phyloP scores from a whole-genome alignment of 495 filamentous ascomycete genomes.

The Talaromyces thailandensis region DNA sequence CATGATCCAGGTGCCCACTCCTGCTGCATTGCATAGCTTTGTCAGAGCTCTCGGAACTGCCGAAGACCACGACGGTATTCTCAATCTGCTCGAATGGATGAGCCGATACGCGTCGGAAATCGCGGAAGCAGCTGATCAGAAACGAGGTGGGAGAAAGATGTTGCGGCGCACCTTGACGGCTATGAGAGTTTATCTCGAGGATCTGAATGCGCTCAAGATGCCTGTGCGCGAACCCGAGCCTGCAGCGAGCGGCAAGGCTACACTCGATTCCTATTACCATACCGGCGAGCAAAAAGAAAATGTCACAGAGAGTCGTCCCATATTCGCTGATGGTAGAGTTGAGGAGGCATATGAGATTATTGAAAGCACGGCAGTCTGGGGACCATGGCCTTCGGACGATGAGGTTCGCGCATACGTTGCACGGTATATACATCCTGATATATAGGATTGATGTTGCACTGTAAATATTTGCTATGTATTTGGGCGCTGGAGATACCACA shows the following conservation, averaged over 20 bases:
- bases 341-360: slow-evolving; percentile 36
- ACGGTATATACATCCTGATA: slow-evolving; percentile 7
- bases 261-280: background rate
- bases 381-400: slow-evolving; percentile 43
- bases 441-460: background rate
- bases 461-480: slow-evolving; percentile 3
- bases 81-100: slow-evolving; percentile 48
- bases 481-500: background rate
- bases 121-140: slow-evolving; percentile 28
- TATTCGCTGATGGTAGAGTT: slow-evolving; percentile 18
- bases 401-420: slow-evolving; percentile 40
- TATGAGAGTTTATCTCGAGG: slow-evolving; percentile 44
- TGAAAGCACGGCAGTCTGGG: slow-evolving; percentile 36
- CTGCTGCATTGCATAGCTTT: slow-evolving; percentile 42
- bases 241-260: background rate
- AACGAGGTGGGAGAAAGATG: slow-evolving; percentile 30
- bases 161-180: slow-evolving; percentile 43
- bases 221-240: background rate
- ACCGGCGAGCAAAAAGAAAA: background rate
- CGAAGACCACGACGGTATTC: slow-evolving; percentile 39
- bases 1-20: slow-evolving; percentile 32
- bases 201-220: slow-evolving; percentile 10
- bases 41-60: slow-evolving; percentile 41
- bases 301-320: background rate
- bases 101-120: slow-evolving; percentile 25